Conservation (phyloP, 306 rosid genomes). For the Cucurbita ficifolia region DNA sequence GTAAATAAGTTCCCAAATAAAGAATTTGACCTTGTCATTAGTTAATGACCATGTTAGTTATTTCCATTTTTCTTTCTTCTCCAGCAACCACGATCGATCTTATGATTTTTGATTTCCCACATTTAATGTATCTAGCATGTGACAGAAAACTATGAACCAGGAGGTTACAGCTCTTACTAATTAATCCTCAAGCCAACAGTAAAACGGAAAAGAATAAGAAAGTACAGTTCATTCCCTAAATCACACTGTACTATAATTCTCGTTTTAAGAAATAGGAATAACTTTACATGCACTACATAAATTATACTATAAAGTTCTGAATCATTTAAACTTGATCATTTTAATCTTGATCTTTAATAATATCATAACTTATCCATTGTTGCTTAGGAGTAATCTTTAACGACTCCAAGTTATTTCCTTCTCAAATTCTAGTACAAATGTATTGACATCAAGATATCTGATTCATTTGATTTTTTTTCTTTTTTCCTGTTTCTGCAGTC, state of each 20-base stretch:
- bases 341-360: neutral
- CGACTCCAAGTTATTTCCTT: neutral
- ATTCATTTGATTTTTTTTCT: conserved; percentile 12
- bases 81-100: neutral
- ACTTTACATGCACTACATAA: neutral
- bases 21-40: neutral
- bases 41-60: neutral
- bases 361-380: neutral
- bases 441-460: conserved; percentile 8
- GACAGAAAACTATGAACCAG: neutral
- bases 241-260: neutral
- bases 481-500: conserved; percentile 53
- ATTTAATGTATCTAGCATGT: neutral
- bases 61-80: neutral
- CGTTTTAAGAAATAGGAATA: neutral
- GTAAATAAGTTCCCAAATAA: neutral
- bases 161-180: neutral
- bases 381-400: neutral
- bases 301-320: neutral
- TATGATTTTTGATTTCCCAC: neutral
- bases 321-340: neutral
- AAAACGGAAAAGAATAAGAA: neutral
- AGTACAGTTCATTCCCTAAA: neutral
- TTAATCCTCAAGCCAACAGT: neutral
- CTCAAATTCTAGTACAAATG: neutral